Percentiles rank a stretch among this genome's conserved stretches.
These are phyloP conservation scores for Trichoderma lentiforme DNA, from an alignment of 2,329 filamentous ascomycete genomes.

Conservation along the genomic window DNA sequence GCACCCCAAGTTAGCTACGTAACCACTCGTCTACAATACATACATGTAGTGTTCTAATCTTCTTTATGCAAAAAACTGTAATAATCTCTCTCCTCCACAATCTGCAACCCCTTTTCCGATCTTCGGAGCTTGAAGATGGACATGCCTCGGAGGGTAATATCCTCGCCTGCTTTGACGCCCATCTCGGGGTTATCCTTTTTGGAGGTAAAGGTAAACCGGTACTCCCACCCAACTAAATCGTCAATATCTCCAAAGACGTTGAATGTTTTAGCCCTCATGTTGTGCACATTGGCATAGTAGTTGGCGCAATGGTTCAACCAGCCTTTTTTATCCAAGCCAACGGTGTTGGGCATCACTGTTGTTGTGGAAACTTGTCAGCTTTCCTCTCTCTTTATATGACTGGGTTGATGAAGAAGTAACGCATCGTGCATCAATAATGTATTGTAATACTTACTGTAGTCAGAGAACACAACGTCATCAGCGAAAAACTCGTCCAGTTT, in stretches of 20 bases:
- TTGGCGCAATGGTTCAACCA: not conserved
- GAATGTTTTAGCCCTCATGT: not conserved
- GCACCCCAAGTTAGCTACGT: too few species aligned
- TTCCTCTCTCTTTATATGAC: not conserved
- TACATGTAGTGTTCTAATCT: not conserved
- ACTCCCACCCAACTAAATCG: not conserved
- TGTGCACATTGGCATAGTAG: slow-evolving; percentile 4
- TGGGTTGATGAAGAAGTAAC: not conserved
- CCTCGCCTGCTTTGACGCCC: not conserved
- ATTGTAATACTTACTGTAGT: not conserved
- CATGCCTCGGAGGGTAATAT: not conserved
- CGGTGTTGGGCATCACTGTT: not conserved
- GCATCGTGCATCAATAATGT: not conserved
- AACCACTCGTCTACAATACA: not conserved
- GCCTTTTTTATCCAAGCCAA: not conserved
- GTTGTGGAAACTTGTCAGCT: not conserved
- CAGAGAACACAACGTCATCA: not conserved
- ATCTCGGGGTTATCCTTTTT: slow-evolving; percentile 2
- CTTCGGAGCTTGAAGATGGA: not conserved
- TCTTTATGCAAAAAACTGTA: slow-evolving; percentile 1
- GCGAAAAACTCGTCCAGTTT: slow-evolving; percentile 1
- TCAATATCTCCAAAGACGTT: slow-evolving; percentile 2
- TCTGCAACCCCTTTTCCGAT: not conserved
- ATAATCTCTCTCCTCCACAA: not conserved
- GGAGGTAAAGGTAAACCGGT: slow-evolving; percentile 4